Conservation (phyloP, 345 rosid genomes). For the Firmiana major region DNA sequence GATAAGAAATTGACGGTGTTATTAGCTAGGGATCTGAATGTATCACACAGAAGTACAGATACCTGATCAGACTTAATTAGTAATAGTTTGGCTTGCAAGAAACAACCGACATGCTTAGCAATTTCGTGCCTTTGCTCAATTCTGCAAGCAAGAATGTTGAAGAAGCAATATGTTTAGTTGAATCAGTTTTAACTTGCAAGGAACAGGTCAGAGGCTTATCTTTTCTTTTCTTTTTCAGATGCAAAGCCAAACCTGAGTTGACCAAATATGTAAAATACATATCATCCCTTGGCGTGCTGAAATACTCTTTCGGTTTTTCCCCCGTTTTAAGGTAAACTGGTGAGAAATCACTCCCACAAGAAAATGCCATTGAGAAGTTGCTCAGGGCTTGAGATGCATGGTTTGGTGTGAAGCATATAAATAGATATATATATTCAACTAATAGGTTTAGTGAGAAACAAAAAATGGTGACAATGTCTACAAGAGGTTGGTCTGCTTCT, state of each 20-base stretch:
- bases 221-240: neutral
- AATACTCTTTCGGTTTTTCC: neutral
- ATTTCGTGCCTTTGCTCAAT: neutral
- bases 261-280: neutral
- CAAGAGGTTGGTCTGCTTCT: neutral
- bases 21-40: neutral
- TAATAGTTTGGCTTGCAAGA: neutral
- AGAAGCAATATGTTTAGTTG: neutral
- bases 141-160: neutral
- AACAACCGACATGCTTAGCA: neutral
- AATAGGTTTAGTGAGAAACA: neutral
- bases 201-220: neutral
- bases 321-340: neutral
- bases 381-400: neutral
- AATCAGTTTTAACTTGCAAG: constrained; percentile 6
- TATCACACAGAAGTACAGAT: neutral
- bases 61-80: neutral
- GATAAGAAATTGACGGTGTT: neutral
- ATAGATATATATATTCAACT: neutral
- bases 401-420: neutral
- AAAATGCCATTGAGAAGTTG: neutral
- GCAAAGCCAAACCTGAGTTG: neutral
- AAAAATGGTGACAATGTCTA: neutral
- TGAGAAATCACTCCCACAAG: neutral
- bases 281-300: neutral